Evolutionary conservation across 2,329 filamentous ascomycete species (phyloP), one percentile per base, ranked within the genome.

Genomic region (Apiospora kogelbergensis): DNA sequence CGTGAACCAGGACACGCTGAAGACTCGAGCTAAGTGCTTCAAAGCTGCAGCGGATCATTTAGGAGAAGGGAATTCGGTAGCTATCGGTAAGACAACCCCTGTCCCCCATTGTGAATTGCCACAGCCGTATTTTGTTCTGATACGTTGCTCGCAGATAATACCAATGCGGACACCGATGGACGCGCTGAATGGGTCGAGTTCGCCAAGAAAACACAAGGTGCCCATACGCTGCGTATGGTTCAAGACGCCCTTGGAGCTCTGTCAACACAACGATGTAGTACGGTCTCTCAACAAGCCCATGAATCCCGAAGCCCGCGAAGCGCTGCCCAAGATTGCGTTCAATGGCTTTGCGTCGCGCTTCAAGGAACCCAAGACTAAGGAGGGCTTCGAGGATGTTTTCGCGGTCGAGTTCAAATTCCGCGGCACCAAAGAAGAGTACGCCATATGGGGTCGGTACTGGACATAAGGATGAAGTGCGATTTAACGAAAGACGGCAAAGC

Each of bases 1-100:
- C 64, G 88, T 98, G 40, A 99, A 98, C 75, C 96, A 98, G 81
- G 96, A 98, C 79, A 88, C 86, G 1, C 84, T 98, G 63, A 97
- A 97, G 80, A 91, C 88, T 72, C 83, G 86, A 70, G 86, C 90
- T 64, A 91, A 88, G 74, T 92, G 90, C 78, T 81, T 98, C 70
- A 93, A 93, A 79, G 88, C 87, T 30, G 94, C 95, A 17, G 85
- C 83, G 65, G 87, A 92, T 63, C 80, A 88, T 63, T 83, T 98
- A 53, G 80, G 85, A 48, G 84, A 88, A 30, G 90, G 91, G 1
- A 84, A 84, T 26, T 92, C 93, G 2, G 89, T 97, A 4, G 93
- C 86, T 33, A 86, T 98, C 70, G 94, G 93, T 96, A 85, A 73
- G 89, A 9, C 15, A 24, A 15, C 37, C 63, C 37, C 63, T 26